phyloP scores from a whole-genome alignment of 1,139 yeast genomes.

The Kurtzmaniella quercitrusa region DNA sequence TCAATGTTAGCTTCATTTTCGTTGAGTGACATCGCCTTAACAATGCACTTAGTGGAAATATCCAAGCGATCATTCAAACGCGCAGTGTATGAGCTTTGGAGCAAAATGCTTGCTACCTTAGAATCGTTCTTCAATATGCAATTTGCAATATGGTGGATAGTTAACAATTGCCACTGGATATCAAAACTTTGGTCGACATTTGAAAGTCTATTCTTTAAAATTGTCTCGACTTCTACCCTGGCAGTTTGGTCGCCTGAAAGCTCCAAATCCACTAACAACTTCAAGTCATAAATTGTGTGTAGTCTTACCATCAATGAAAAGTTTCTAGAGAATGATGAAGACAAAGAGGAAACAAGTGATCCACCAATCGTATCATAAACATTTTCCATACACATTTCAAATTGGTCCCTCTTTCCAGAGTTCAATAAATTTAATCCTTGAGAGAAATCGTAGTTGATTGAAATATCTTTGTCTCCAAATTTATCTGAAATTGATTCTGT shows the following conservation, averaged over 20 bases:
- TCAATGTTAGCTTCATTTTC: constrained; percentile 64
- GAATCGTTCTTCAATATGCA: constrained; percentile 29
- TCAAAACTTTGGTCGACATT: constrained; percentile 61
- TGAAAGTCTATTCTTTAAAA: constrained; percentile 35
- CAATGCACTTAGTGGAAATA: constrained; percentile 67
- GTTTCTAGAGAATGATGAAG: constrained; percentile 55
- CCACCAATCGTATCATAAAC: constrained; percentile 58
- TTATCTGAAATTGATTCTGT: constrained; percentile 29
- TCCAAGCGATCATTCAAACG: constrained; percentile 68
- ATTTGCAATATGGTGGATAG: constrained; percentile 57
- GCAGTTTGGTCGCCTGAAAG: constrained; percentile 11
- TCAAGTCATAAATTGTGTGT: constrained; percentile 69
- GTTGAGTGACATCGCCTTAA: constrained; percentile 56
- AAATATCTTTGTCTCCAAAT: constrained; percentile 45
- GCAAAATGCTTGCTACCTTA: constrained; percentile 45
- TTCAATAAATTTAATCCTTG: constrained; percentile 49
- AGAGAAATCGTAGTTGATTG: constrained; percentile 66
- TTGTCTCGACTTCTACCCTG: constrained; percentile 14
- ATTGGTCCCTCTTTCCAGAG: constrained; percentile 21
- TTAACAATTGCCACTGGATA: constrained; percentile 56
- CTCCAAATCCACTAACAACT: constrained; percentile 20
- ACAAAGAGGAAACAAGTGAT: constrained; percentile 55
- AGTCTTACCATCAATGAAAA: constrained; percentile 55
- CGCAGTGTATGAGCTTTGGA: constrained; percentile 62
- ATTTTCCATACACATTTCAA: constrained; percentile 38